Evolutionary conservation across 2,329 filamentous ascomycete genomes (phyloP).

Genomic region (Diaporthe capsici): DNA sequence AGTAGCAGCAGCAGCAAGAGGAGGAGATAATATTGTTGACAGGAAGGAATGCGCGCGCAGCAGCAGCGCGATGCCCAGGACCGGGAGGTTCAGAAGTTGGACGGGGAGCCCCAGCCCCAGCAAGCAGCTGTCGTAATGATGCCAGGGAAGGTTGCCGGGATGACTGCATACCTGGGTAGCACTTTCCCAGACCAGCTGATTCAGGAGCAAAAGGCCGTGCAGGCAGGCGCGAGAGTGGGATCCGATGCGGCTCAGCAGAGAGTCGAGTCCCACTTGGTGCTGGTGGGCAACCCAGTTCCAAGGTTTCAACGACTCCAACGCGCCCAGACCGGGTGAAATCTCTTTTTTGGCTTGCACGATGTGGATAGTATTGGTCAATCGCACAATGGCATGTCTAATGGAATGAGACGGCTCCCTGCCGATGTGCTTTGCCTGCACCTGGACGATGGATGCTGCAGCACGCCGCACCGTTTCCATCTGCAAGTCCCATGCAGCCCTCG

Average conservation of each 20-base stretch:
- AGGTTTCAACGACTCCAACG: constrained; percentile 29
- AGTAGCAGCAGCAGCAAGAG: background rate
- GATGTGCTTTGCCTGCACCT: background rate
- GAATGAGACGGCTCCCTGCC: background rate
- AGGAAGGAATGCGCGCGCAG: constrained; percentile 33
- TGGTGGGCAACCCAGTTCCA: constrained; percentile 28
- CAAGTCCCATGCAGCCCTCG: constrained; percentile 1
- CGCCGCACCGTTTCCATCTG: background rate
- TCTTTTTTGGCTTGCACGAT: background rate
- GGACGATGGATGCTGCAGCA: background rate
- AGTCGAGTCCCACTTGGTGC: constrained; percentile 1
- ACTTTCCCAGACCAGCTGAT: constrained; percentile 16
- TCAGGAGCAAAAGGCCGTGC: constrained; percentile 33
- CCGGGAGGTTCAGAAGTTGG: background rate
- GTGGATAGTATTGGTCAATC: constrained; percentile 29
- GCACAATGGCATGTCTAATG: background rate
- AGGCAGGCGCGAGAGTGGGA: constrained; percentile 4
- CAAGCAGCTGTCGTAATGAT: constrained; percentile 23
- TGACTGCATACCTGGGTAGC: constrained; percentile 12
- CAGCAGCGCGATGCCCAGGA: constrained; percentile 32
- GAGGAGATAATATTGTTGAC: constrained; percentile 29
- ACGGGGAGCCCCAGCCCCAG: constrained; percentile 35
- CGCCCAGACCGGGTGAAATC: background rate
- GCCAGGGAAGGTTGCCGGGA: constrained; percentile 34
- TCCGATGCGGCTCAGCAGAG: constrained; percentile 24